Conservation (phyloP, 345 rosid species). For the Populus nigra region DNA sequence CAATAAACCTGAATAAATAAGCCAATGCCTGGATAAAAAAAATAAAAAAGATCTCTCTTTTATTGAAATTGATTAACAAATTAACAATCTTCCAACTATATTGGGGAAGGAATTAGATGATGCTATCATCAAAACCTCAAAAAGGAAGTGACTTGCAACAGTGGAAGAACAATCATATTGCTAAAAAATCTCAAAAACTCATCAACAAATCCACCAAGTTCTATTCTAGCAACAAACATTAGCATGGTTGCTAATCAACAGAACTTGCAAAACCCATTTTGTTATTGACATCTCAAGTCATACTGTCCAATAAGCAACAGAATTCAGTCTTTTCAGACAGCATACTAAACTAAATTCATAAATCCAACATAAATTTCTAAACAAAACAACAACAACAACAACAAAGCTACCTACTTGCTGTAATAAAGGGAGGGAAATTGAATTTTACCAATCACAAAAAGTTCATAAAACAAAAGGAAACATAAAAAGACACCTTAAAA, state of each 20-base stretch:
- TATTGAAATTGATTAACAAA: background rate
- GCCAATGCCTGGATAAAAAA: background rate
- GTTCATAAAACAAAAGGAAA: background rate
- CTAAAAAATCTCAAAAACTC: background rate
- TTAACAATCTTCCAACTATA: background rate
- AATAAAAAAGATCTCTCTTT: background rate
- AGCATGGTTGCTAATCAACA: background rate
- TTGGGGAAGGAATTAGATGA: background rate
- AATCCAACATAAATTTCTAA: background rate
- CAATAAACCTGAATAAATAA: background rate
- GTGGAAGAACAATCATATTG: background rate
- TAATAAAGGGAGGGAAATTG: background rate
- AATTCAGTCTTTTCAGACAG: background rate
- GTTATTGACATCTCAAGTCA: background rate
- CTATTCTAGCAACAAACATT: background rate
- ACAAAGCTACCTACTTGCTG: background rate
- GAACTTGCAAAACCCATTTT: background rate
- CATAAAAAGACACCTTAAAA: conserved; percentile 26
- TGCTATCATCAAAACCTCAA: background rate
- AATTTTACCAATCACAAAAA: background rate
- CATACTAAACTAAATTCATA: background rate
- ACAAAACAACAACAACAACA: background rate
- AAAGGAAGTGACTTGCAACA: background rate
- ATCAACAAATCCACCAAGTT: background rate
- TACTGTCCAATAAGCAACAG: background rate